Conservation (phyloP, 2,329 filamentous ascomycete species). For the Xylaria sp. region DNA sequence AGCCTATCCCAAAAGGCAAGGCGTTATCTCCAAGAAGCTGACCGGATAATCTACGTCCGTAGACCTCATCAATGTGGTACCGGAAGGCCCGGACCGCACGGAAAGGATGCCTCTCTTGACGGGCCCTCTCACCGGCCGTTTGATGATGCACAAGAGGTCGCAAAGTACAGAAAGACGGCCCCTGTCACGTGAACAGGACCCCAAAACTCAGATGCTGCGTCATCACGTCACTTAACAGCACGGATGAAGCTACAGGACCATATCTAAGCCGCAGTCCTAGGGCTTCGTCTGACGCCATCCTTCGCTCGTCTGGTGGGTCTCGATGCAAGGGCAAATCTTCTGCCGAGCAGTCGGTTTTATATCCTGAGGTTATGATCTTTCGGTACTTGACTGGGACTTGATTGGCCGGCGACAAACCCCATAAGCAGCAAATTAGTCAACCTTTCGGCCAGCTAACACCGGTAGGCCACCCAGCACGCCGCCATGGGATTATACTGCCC, state of each 20-base stretch:
- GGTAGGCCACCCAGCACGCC: neutral
- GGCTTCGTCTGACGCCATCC: slow-evolving; percentile 16
- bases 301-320: neutral
- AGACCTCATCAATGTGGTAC: slow-evolving; percentile 13
- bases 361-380: neutral
- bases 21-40: neutral
- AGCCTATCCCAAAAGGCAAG: slow-evolving; percentile 12
- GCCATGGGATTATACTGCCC: slow-evolving; percentile 6
- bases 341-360: neutral
- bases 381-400: neutral
- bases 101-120: slow-evolving; percentile 5
- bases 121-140: neutral
- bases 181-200: slow-evolving; percentile 11
- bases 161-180: neutral
- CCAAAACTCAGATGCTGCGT: slow-evolving; percentile 4
- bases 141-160: neutral
- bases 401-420: neutral
- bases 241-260: neutral
- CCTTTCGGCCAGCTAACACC: neutral
- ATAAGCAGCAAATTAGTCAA: neutral
- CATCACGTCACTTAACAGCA: slow-evolving; percentile 1
- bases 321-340: slow-evolving; percentile 1
- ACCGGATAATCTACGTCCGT: neutral
- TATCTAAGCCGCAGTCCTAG: neutral
- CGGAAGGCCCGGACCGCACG: slow-evolving; percentile 22